Conservation (phyloP, 129 eudicot genomes). For the Ambrosia trifida region DNA sequence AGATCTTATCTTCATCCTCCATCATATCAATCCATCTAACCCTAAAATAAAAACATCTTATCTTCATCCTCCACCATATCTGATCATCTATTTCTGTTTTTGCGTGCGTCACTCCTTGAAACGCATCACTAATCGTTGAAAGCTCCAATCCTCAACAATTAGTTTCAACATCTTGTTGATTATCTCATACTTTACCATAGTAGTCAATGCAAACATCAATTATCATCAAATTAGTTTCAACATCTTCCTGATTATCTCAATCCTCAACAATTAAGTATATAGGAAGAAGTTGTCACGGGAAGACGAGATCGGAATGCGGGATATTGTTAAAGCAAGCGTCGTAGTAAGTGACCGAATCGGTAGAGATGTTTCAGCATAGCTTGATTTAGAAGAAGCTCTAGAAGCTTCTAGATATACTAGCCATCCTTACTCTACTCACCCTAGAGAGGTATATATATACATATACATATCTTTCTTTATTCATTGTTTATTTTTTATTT, state of each 20-base stretch:
- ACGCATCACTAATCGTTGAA: too few species aligned
- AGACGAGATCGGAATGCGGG: constrained; percentile 69
- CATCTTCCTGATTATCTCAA: background rate
- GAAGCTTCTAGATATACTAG: constrained; percentile 94
- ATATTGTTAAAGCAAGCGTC: constrained; percentile 72
- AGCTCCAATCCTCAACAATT: too few species aligned
- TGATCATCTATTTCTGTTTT: too few species aligned
- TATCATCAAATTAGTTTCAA: constrained; percentile 12
- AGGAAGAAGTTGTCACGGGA: constrained; percentile 52
- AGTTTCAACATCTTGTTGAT: too few species aligned
- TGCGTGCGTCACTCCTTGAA: too few species aligned
- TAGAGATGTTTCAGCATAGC: constrained; percentile 68
- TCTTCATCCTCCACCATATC: too few species aligned
- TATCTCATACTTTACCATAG: too few species aligned
- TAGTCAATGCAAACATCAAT: constrained; percentile 2
- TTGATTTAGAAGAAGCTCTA: constrained; percentile 85
- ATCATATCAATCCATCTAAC: too few species aligned
- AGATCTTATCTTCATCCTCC: too few species aligned
- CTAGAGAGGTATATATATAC: constrained; percentile 80
- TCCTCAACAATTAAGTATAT: constrained; percentile 4
- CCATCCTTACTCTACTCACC: constrained; percentile 91
- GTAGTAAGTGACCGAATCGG: constrained; percentile 77
- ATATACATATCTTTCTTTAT: too few species aligned
- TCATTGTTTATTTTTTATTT: background rate
- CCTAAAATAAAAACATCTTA: too few species aligned